Evolutionary conservation across 768 basidiomycete genomes (phyloP).

Genomic region (Boletus fagicola): DNA sequence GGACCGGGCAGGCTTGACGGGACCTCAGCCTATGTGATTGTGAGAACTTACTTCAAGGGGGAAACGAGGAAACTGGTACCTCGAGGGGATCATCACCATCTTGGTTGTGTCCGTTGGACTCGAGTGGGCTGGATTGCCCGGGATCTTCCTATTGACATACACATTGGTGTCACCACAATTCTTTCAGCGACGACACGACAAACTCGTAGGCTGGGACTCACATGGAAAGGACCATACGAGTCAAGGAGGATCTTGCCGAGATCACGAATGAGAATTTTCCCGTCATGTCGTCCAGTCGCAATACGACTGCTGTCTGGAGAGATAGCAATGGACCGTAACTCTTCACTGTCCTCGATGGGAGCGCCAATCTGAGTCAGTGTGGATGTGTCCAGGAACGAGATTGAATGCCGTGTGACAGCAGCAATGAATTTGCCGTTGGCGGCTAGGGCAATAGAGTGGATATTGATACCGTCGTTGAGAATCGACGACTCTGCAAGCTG

Average conservation of each 20-base stretch:
- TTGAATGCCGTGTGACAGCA: accelerated
- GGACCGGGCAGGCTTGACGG: background rate
- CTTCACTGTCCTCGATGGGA: background rate
- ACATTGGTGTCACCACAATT: background rate
- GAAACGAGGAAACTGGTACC: background rate
- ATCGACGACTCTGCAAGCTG: background rate
- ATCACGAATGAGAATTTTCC: background rate
- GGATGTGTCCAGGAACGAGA: background rate
- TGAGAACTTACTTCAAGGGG: background rate
- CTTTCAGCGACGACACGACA: accelerated
- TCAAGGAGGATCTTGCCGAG: background rate
- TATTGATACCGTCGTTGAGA: background rate
- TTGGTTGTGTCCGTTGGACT: background rate
- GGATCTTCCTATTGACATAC: background rate
- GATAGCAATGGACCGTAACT: background rate
- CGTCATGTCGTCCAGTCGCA: background rate
- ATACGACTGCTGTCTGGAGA: background rate
- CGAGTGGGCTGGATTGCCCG: background rate
- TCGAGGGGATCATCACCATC: background rate
- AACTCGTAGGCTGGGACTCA: background rate
- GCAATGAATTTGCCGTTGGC: background rate
- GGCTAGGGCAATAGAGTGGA: background rate
- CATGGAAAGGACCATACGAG: background rate
- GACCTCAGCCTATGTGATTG: background rate
- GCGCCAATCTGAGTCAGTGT: background rate